Evolutionary conservation across 1,284 basidiomycete genomes (phyloP).

Genomic region (Ceratobasidium sp.): DNA sequence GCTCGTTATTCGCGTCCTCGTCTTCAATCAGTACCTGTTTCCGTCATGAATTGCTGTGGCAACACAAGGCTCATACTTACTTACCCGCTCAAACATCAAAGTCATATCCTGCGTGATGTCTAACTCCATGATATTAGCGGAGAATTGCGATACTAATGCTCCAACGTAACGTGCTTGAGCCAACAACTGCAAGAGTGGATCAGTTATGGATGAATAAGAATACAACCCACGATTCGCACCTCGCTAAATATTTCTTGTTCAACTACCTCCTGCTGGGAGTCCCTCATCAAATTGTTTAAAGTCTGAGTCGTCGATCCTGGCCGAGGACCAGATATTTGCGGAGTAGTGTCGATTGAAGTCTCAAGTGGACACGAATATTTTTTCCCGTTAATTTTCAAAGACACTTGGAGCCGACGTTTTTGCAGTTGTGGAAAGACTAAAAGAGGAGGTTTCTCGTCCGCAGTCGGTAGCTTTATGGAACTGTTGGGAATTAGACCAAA

Average conservation of each 20-base stretch:
- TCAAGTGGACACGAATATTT: constrained; percentile 35
- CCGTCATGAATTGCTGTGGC: neutral
- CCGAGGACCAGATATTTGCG: constrained; percentile 8
- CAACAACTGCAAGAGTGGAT: constrained; percentile 58
- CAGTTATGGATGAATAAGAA: neutral
- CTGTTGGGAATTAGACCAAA: constrained; percentile 27
- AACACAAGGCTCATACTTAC: constrained; percentile 44
- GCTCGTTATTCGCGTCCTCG: constrained; percentile 46
- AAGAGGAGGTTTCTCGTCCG: constrained; percentile 19
- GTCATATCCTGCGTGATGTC: constrained; percentile 76
- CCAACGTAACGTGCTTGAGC: constrained; percentile 75
- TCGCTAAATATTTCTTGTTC: constrained; percentile 80
- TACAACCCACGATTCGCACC: neutral
- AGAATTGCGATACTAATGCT: constrained; percentile 76
- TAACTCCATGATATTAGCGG: constrained; percentile 75
- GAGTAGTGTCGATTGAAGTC: neutral
- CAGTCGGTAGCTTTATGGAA: neutral
- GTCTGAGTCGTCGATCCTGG: constrained; percentile 14
- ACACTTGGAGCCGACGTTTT: constrained; percentile 38
- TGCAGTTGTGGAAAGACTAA: constrained; percentile 39
- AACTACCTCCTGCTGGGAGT: constrained; percentile 73
- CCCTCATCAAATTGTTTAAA: constrained; percentile 63
- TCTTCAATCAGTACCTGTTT: constrained; percentile 49
- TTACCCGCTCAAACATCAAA: constrained; percentile 72
- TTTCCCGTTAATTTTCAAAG: constrained; percentile 21